Conservation (phyloP, 306 rosid genomes). For the Senna tora region DNA sequence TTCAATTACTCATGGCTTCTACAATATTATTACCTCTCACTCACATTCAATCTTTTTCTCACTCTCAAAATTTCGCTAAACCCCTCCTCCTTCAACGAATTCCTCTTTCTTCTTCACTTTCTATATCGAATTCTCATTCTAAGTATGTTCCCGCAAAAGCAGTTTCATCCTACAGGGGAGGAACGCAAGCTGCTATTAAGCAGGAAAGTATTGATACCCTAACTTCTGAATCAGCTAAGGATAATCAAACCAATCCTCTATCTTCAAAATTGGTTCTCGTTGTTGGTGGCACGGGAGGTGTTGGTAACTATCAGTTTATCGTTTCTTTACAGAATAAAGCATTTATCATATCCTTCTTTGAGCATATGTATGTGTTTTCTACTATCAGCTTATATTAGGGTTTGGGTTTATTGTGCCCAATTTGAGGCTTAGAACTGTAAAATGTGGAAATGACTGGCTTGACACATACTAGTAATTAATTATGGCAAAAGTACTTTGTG, state of each 20-base stretch:
- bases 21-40: slow-evolving; percentile 46
- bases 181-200: slow-evolving; percentile 44
- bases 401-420: neutral
- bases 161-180: slow-evolving; percentile 47
- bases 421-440: slow-evolving; percentile 2
- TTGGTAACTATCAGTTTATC: slow-evolving; percentile 52
- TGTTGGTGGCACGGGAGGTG: slow-evolving; percentile 89
- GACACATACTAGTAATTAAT: slow-evolving; percentile 13
- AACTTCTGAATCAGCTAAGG: slow-evolving; percentile 44
- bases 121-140: slow-evolving; percentile 32
- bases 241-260: slow-evolving; percentile 32
- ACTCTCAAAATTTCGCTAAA: slow-evolving; percentile 34
- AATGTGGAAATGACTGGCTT: slow-evolving; percentile 24
- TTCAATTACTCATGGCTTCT: slow-evolving; percentile 66
- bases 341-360: neutral
- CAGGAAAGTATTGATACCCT: slow-evolving; percentile 47
- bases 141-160: slow-evolving; percentile 33
- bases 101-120: slow-evolving; percentile 22
- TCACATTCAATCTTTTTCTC: slow-evolving; percentile 36
- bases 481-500: too few species aligned
- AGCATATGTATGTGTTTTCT: slow-evolving; percentile 8
- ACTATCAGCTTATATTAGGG: neutral
- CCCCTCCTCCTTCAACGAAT: slow-evolving; percentile 32
- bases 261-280: slow-evolving; percentile 85
- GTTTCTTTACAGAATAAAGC: neutral